These are phyloP conservation scores for Dothideomycetes sp. DNA, from an alignment of 2,329 filamentous ascomycete genomes.

Conservation along the genomic window DNA sequence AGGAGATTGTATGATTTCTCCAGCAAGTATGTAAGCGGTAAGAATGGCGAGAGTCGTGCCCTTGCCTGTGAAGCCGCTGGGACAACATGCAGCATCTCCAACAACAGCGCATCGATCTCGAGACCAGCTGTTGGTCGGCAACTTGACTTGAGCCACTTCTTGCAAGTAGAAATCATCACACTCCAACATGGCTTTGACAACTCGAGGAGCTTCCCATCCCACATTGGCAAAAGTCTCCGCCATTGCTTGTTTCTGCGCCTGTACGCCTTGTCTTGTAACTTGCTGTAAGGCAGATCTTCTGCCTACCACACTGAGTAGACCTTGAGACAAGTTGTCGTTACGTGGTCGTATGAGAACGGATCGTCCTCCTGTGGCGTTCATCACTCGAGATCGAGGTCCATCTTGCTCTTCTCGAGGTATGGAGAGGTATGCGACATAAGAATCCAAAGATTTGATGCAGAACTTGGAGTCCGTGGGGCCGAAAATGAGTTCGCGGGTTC, in stretches of 20 bases:
- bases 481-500: slow-evolving; percentile 20
- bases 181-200: slow-evolving; percentile 29
- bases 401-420: slow-evolving; percentile 17
- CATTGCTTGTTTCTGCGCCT: slow-evolving; percentile 19
- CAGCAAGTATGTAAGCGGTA: slow-evolving; percentile 21
- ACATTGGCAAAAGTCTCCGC: slow-evolving; percentile 20
- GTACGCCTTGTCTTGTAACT: slow-evolving; percentile 13
- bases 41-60: slow-evolving; percentile 20
- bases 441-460: slow-evolving; percentile 15
- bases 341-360: slow-evolving; percentile 8
- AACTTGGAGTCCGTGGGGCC: slow-evolving; percentile 14
- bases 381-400: slow-evolving; percentile 15
- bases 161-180: slow-evolving; percentile 22
- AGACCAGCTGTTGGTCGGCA: slow-evolving; percentile 24
- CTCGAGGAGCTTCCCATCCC: slow-evolving; percentile 26
- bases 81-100: slow-evolving; percentile 20
- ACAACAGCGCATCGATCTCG: slow-evolving; percentile 23
- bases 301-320: neutral
- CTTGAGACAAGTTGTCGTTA: neutral
- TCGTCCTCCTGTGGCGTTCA: slow-evolving; percentile 14
- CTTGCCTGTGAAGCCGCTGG: slow-evolving; percentile 17
- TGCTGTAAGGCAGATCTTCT: neutral
- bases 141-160: slow-evolving; percentile 22
- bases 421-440: slow-evolving; percentile 23
- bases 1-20: slow-evolving; percentile 18